These are phyloP conservation scores for Starmerella potacharoeniae DNA, from an alignment of 805 yeast species.

Conservation along the genomic window DNA sequence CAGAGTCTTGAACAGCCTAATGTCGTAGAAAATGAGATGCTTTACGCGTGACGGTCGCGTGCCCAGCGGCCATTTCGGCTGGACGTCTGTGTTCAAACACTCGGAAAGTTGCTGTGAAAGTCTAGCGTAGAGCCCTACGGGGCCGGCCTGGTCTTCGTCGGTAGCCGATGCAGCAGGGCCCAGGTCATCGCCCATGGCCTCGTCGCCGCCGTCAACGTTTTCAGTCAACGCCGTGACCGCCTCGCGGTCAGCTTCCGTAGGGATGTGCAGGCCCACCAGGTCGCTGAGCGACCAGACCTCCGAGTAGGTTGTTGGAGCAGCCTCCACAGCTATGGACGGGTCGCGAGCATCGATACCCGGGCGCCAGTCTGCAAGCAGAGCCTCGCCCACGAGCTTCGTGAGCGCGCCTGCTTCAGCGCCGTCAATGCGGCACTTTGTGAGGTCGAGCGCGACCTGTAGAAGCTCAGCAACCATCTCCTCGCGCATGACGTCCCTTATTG, in stretches of 20 bases:
- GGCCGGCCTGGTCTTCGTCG: not conserved
- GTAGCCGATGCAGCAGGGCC: not conserved
- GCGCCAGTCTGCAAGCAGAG: slow-evolving; percentile 52
- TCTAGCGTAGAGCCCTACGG: not conserved
- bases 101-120: not conserved
- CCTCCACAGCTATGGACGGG: not conserved
- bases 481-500: slow-evolving; percentile 57
- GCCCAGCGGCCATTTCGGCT: slow-evolving; percentile 11
- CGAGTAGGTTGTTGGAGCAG: not conserved
- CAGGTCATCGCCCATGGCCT: not conserved
- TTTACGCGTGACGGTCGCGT: slow-evolving; percentile 36
- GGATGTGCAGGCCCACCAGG: not conserved
- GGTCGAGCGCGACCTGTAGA: slow-evolving; percentile 49
- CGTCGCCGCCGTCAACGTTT: not conserved
- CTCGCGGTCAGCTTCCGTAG: not conserved
- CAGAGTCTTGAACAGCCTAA: slow-evolving; percentile 57
- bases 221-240: not conserved
- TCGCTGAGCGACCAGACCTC: slow-evolving; percentile 5
- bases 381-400: slow-evolving; percentile 43
- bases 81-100: not conserved
- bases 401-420: slow-evolving; percentile 38
- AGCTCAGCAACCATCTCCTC: slow-evolving; percentile 74
- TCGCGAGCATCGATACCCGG: slow-evolving; percentile 10
- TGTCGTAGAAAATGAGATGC: slow-evolving; percentile 51
- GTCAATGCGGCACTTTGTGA: slow-evolving; percentile 36